phyloP scores from a whole-genome alignment of 768 basidiomycete species.

The Hysterangium stoloniferum region DNA sequence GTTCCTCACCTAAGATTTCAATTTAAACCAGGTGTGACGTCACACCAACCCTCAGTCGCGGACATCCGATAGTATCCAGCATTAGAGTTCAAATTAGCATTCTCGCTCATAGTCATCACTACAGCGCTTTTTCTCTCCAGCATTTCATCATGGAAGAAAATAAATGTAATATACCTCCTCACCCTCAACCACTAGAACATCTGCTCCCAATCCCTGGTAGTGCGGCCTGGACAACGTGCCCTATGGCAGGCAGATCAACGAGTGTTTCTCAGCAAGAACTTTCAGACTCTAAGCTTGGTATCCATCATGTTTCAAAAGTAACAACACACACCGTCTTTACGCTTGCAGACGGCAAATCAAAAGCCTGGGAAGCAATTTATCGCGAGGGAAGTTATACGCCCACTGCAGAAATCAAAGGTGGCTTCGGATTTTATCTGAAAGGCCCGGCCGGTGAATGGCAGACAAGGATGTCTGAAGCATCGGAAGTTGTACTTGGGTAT shows the following conservation, averaged over 20 bases:
- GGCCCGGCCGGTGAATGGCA: slow-evolving; percentile 48
- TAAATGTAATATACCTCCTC: slow-evolving; percentile 2
- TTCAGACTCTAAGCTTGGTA: slow-evolving; percentile 7
- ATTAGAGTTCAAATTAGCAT: too few relatives aligned
- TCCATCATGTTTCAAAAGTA: slow-evolving; percentile 4
- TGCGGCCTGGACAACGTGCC: slow-evolving; percentile 7
- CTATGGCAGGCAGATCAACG: background rate
- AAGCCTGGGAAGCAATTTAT: slow-evolving; percentile 44
- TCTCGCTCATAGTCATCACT: too few relatives aligned
- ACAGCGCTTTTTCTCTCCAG: too few relatives aligned
- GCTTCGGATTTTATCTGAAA: slow-evolving; percentile 65
- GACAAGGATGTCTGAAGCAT: background rate
- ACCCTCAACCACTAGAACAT: background rate
- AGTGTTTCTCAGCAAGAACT: background rate
- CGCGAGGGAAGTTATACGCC: slow-evolving; percentile 52
- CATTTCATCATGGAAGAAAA: too few relatives aligned
- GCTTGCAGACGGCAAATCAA: slow-evolving; percentile 37
- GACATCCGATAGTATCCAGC: too few relatives aligned
- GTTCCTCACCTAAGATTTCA: too few relatives aligned
- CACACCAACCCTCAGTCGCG: too few relatives aligned
- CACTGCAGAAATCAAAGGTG: slow-evolving; percentile 39
- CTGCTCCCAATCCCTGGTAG: slow-evolving; percentile 5
- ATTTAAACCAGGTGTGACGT: too few relatives aligned
- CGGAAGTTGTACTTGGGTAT: slow-evolving; percentile 54
- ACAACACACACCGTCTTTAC: slow-evolving; percentile 5